These are phyloP conservation scores for Myxozyma melibiosi DNA, from an alignment of 805 yeast genomes.

Conservation along the genomic window DNA sequence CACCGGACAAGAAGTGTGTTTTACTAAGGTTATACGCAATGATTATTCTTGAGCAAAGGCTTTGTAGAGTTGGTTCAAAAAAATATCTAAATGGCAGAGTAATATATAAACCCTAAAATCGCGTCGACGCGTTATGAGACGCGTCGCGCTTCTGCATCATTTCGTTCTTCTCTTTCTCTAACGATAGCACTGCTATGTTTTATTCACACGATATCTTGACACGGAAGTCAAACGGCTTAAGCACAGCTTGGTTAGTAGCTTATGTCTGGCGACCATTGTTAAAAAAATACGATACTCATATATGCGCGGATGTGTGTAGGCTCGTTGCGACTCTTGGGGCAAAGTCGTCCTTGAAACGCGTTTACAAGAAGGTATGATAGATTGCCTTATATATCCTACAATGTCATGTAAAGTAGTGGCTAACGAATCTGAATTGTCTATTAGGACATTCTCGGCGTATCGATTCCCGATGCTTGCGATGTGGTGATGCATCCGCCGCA, in stretches of 20 bases:
- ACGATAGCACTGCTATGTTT: too few species aligned
- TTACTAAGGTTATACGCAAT: too few species aligned
- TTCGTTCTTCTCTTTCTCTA: too few species aligned
- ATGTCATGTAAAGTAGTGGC: neutral
- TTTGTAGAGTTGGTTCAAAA: too few species aligned
- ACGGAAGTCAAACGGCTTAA: slow-evolving; percentile 22
- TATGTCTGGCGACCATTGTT: neutral
- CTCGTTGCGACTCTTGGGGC: slow-evolving; percentile 36
- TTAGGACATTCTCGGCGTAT: slow-evolving; percentile 34
- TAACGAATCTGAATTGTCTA: neutral
- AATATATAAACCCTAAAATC: too few species aligned
- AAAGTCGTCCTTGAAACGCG: slow-evolving; percentile 31
- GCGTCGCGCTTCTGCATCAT: too few species aligned
- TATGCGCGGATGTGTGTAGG: slow-evolving; percentile 17
- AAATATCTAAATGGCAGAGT: too few species aligned
- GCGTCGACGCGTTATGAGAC: too few species aligned
- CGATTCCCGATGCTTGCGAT: slow-evolving; percentile 34
- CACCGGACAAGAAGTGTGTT: slow-evolving; percentile 46
- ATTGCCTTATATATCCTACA: too few species aligned
- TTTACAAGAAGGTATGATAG: slow-evolving; percentile 28
- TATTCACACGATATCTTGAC: slow-evolving; percentile 31
- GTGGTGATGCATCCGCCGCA: slow-evolving; percentile 33
- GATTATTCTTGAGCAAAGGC: too few species aligned
- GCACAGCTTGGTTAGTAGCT: slow-evolving; percentile 33
- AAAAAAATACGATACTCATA: neutral